These are phyloP conservation scores for Gracilaria domingensis DNA, from an alignment of 23 red algal genomes.

Conservation along the genomic window DNA sequence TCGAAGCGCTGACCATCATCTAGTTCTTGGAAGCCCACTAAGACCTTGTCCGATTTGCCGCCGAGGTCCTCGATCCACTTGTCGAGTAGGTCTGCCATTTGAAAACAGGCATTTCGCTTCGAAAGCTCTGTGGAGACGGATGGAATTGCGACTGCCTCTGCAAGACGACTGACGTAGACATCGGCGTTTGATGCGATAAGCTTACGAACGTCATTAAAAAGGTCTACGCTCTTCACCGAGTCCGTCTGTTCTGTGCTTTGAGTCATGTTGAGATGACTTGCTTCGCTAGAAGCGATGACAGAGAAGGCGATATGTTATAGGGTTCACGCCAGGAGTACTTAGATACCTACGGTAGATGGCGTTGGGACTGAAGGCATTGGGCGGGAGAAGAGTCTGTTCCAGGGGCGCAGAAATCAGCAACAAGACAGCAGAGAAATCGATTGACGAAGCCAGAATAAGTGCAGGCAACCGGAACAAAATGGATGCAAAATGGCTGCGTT, in stretches of 20 bases:
- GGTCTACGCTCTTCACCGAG: background rate
- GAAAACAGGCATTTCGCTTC: constrained; percentile 50
- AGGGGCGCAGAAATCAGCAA: background rate
- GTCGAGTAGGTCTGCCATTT: constrained; percentile 66
- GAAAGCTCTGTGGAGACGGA: constrained; percentile 69
- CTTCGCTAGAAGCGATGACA: background rate
- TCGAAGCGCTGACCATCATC: constrained; percentile 58
- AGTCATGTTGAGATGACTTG: constrained; percentile 7
- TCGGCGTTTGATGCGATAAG: constrained; percentile 46
- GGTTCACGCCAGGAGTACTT: background rate
- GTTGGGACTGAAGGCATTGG: too few species aligned
- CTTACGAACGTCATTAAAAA: constrained; percentile 49
- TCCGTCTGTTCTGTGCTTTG: background rate
- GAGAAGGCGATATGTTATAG: background rate
- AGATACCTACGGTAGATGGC: background rate
- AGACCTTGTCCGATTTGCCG: constrained; percentile 48
- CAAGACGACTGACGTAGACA: constrained; percentile 46
- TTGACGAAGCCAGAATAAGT: background rate
- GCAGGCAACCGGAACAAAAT: too few species aligned
- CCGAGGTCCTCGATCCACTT: constrained; percentile 68
- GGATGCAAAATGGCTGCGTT: too few species aligned
- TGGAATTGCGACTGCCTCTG: constrained; percentile 61
- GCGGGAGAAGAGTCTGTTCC: too few species aligned
- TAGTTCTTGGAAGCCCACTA: constrained; percentile 73
- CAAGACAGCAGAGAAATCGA: background rate